A percentile compares a stretch with the other conserved stretches of the same genome.
Evolutionary conservation across 2,329 filamentous ascomycete species (phyloP).

Genomic region (Aphanoascus verrucosus): DNA sequence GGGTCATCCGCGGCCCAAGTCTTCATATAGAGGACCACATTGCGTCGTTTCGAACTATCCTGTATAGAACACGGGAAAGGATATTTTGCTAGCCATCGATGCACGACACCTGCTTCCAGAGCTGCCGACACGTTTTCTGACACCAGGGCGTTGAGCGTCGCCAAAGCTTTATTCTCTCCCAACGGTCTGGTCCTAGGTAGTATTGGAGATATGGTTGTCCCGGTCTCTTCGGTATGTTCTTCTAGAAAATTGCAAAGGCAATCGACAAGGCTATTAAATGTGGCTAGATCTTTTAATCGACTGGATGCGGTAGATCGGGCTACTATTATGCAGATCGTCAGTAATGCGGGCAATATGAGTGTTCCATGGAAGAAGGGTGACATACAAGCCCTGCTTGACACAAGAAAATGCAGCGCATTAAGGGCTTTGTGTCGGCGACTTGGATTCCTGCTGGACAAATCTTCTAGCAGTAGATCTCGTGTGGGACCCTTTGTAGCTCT

Average conservation of each 20-base stretch:
- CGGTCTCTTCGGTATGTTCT: conserved; percentile 28
- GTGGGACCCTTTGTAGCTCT: conserved; percentile 34
- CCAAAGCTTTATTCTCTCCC: conserved; percentile 35
- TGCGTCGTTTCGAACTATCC: conserved; percentile 38
- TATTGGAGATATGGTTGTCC: conserved; percentile 28
- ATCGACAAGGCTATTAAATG: conserved; percentile 32
- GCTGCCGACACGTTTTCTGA: conserved; percentile 47
- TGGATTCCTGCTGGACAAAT: conserved; percentile 32
- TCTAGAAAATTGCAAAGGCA: conserved; percentile 35
- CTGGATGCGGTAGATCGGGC: conserved; percentile 28
- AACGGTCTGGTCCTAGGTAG: conserved; percentile 32
- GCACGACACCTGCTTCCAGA: conserved; percentile 55
- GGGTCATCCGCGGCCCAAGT: conserved; percentile 35
- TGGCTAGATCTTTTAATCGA: conserved; percentile 27
- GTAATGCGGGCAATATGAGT: not conserved
- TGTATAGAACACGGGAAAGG: conserved; percentile 51
- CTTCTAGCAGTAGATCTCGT: conserved; percentile 32
- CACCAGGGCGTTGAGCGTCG: conserved; percentile 52
- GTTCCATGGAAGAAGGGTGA: not conserved
- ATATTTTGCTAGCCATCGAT: conserved; percentile 64
- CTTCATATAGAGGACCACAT: conserved; percentile 34
- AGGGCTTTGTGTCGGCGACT: conserved; percentile 32
- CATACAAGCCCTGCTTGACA: conserved; percentile 32
- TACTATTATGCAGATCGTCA: conserved; percentile 20
- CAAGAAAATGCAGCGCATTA: conserved; percentile 35